A percentile compares a stretch with the other conserved stretches of the same genome.
phyloP scores from a whole-genome alignment of 768 basidiomycete genomes.

The Phanerochaete carnosa region DNA sequence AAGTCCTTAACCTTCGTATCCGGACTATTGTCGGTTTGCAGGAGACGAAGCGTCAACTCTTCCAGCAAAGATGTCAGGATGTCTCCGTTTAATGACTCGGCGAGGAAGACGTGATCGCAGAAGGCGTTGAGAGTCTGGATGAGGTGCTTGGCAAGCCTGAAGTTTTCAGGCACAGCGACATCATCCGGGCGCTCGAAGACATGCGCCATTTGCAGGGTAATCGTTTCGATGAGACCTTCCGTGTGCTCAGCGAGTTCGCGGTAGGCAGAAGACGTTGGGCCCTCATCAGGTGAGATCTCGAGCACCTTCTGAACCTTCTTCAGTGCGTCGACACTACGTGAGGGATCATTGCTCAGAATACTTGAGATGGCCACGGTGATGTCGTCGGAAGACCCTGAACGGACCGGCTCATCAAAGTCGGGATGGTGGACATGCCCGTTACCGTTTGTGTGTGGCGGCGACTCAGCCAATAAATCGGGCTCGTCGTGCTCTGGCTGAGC shows the following conservation, averaged over 20 bases:
- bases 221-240: conserved; percentile 84
- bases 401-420: conserved; percentile 20
- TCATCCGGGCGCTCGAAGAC: conserved; percentile 83
- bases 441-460: not conserved
- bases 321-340: conserved; percentile 86
- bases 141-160: conserved; percentile 93
- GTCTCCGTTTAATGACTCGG: conserved; percentile 82
- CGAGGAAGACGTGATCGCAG: conserved; percentile 85
- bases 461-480: not conserved
- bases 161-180: conserved; percentile 71
- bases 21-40: conserved; percentile 89
- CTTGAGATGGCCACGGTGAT: conserved; percentile 84
- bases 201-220: conserved; percentile 88
- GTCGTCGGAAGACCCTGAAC: conserved; percentile 44
- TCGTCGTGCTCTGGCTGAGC: not conserved
- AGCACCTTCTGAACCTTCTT: conserved; percentile 91
- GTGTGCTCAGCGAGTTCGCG: conserved; percentile 76
- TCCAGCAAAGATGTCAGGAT: conserved; percentile 85
- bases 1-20: conserved; percentile 87
- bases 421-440: not conserved
- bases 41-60: conserved; percentile 84
- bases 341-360: conserved; percentile 83
- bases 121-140: conserved; percentile 95
- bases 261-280: conserved; percentile 65
- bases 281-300: conserved; percentile 69